Base-by-base conservation (phyloP, 345 rosid species). In the Aquilaria sinensis region DNA sequence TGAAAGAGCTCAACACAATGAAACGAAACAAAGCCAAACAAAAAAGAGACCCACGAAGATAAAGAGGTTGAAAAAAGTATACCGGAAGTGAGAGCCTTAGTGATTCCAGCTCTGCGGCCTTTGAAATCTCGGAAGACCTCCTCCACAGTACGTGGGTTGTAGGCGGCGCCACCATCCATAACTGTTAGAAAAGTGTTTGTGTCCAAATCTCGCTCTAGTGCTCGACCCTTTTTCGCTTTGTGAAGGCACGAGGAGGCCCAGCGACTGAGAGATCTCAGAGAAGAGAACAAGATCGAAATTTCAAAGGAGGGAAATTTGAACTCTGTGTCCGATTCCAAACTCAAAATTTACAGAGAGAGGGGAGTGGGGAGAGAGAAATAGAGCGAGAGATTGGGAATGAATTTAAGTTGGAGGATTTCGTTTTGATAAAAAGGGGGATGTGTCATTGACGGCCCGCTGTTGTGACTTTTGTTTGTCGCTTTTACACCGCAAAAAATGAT, bases 61-160 rank as follows among this genome's bases (percentile, higher is more conserved):
- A 31, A n/a, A n/a, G n/a, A 51, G 37, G 3, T 5, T 9, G 2
- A 14, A 45, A 13, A 12, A 47, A n/a, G 30, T 2, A 48, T 65
- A 82, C 94, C 95, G 16, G 75, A 56, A 48, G 90, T 87, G 62
- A 87, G 83, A 66, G 95, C 95, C 67, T 76, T 85, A 76, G 84
- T 79, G 79, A 87, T 72, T 73, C 81, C 90, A 59, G 81, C 78
- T 66, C 90, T 72, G 30, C 95, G 86, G 6, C 95, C 95, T 59
- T 81, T 85, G 70, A 82, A 87, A 78, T 87, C 90, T 70, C 74
- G 75, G 52, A 77, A 83, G 3, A 87, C 90, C 43, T 87, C 90
- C 65, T 82, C 90, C 57, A 87, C 88, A 32, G 94, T 87, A 53
- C 86, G 93, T 34, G 90, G 88, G 47, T 81, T 84, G 75, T 84